Base-by-base conservation (phyloP, 352 stramenopile species). In the Globisporangium sylvaticum region DNA sequence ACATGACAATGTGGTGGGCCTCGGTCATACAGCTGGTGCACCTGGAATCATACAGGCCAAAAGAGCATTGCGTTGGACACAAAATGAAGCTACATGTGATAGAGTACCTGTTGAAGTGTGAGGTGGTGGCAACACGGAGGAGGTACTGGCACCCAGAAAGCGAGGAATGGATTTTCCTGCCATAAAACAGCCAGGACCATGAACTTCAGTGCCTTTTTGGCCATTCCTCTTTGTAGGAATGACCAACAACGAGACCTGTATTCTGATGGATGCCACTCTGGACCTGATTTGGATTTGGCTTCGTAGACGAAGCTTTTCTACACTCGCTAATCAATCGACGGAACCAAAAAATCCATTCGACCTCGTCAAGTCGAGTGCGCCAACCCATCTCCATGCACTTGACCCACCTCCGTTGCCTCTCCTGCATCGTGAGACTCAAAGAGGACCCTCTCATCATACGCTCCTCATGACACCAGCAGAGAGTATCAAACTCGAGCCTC, bases 331-430 rank as follows among this genome's bases (percentile, higher is more conserved):
- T 22, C 42, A 50, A 50, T 50, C 42, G 54, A 46, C 8, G 54
- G 18, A 60, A 46, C 53, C 18, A 60, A 60, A 60, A 60, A 60
- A 60, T 60, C 54, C 54, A 60, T 15, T 44, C 14, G 2, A 31
- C 25, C 14, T 58, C 53, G 42, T 50, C 42, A 20, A 12, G 6
- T 24, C 6, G 18, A 24, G 42, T 24, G 1, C 4, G 0, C 39
- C 18, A 6, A 50, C 18, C 6, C 18, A 50, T 50, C 42, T 50
- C 32, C 53, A 10, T 25, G 14, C 9, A 34, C 25, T 58, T 6
- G 53, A 25, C 14, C 54, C 48, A 6, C 20, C 18, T 12, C n/a
- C 20, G 48, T 9, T 27, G n/a, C 22, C n/a, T 25, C n/a, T 55
- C 9, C 9, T 25, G 8, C 54, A 42, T 59, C 20, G 29, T 59